Evolutionary conservation across 306 rosid species (phyloP).

Genomic region (Prunus mume): DNA sequence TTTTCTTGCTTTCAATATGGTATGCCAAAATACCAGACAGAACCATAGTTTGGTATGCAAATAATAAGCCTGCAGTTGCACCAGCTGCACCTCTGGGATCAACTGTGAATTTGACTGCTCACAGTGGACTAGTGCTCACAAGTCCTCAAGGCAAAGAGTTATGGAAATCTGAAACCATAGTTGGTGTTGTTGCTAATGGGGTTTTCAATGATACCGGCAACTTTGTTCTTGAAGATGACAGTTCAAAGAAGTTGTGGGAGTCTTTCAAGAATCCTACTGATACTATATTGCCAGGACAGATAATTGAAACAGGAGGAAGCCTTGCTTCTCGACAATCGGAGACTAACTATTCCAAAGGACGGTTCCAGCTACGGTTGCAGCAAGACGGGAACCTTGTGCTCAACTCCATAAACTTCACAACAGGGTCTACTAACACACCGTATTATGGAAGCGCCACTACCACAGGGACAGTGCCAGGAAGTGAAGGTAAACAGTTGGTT

Average conservation of each 20-base stretch:
- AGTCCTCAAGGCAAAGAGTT: background rate
- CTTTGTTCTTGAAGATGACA: constrained; percentile 10
- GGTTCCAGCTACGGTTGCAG: constrained; percentile 15
- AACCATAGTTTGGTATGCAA: constrained; percentile 47
- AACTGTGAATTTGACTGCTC: background rate
- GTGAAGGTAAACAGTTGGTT: constrained; percentile 25
- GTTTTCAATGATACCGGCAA: constrained; percentile 17
- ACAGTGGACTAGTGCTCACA: background rate
- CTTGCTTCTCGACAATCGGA: constrained; percentile 35
- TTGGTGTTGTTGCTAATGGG: constrained; percentile 8
- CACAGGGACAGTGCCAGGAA: background rate
- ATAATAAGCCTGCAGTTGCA: constrained; percentile 2
- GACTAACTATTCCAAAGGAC: constrained; percentile 23
- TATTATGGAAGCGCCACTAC: background rate
- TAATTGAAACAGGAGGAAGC: background rate
- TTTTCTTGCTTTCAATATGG: constrained; percentile 52
- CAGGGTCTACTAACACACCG: background rate
- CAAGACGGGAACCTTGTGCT: constrained; percentile 20
- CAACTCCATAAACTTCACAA: constrained; percentile 3
- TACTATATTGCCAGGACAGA: constrained; percentile 38
- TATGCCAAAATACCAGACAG: constrained; percentile 35
- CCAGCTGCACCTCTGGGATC: constrained; percentile 31
- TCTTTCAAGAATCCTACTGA: constrained; percentile 22
- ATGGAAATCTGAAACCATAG: background rate
- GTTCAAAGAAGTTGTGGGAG: constrained; percentile 19